Evolutionary conservation across 164 flowering plant genomes (phyloP).

Genomic region (Liriodendron chinense): DNA sequence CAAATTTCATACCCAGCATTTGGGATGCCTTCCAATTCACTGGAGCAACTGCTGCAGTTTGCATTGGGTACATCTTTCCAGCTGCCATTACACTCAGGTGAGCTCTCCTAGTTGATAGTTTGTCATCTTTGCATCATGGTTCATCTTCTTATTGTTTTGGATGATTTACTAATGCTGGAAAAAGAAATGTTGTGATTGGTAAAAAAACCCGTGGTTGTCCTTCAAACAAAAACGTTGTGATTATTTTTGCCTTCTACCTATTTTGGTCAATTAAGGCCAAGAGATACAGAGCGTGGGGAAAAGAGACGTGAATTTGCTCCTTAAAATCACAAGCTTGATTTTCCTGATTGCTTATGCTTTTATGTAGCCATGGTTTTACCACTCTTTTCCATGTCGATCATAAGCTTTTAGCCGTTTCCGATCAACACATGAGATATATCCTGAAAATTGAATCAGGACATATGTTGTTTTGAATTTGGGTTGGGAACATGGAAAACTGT

Average conservation of each 20-base stretch:
- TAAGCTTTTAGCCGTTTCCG: background rate
- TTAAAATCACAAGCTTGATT: background rate
- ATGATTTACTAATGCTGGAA: background rate
- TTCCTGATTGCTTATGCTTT: too few relatives aligned
- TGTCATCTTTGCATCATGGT: background rate
- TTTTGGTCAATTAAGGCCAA: background rate
- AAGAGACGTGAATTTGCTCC: background rate
- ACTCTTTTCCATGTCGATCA: background rate
- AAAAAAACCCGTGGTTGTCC: too few relatives aligned
- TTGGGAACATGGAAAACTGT: too few relatives aligned
- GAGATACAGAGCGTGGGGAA: background rate
- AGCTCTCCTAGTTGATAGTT: conserved; percentile 15
- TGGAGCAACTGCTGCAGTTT: conserved; percentile 96
- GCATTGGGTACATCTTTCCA: conserved; percentile 92
- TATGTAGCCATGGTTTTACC: background rate
- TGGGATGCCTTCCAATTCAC: conserved; percentile 99
- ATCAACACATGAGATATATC: background rate
- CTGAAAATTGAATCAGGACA: background rate
- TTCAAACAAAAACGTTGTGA: background rate
- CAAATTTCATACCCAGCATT: conserved; percentile 93
- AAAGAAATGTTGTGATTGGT: background rate
- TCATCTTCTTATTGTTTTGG: background rate
- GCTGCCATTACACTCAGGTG: conserved; percentile 76
- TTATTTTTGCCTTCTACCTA: background rate
- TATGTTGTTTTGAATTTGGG: background rate